Evolutionary conservation across 1,284 basidiomycete species (phyloP).

Genomic region (Erythrobasidium hasegawianum): DNA sequence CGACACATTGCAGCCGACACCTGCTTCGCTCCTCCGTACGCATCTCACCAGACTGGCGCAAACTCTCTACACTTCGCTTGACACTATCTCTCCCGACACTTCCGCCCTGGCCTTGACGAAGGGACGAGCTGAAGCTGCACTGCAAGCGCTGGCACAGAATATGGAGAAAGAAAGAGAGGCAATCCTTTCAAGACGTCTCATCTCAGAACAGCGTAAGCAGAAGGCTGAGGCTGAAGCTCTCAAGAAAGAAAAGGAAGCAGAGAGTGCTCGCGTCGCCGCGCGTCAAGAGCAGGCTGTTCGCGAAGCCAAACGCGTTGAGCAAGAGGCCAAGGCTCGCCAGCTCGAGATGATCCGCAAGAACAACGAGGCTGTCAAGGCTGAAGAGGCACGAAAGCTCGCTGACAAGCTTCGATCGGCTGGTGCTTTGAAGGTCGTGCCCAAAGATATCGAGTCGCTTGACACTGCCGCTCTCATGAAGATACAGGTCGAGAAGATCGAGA

Average conservation of each 20-base stretch:
- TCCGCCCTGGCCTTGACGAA: slow-evolving; percentile 49
- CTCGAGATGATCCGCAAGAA: slow-evolving; percentile 73
- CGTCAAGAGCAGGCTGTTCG: slow-evolving; percentile 69
- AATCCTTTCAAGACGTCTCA: slow-evolving; percentile 67
- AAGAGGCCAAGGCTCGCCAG: slow-evolving; percentile 69
- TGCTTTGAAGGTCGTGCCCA: slow-evolving; percentile 37
- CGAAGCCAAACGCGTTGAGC: slow-evolving; percentile 62
- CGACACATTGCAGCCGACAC: slow-evolving; percentile 61
- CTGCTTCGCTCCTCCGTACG: slow-evolving; percentile 66
- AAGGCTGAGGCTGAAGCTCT: slow-evolving; percentile 78
- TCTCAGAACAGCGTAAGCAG: slow-evolving; percentile 83
- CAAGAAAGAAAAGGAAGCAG: slow-evolving; percentile 87
- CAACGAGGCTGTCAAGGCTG: slow-evolving; percentile 73
- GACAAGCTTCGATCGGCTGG: slow-evolving; percentile 50
- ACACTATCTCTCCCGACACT: slow-evolving; percentile 48
- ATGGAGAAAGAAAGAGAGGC: slow-evolving; percentile 64
- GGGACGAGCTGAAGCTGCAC: slow-evolving; percentile 48
- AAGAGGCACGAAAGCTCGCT: slow-evolving; percentile 86
- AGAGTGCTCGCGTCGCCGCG: slow-evolving; percentile 70
- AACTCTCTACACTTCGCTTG: slow-evolving; percentile 67
- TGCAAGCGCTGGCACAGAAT: slow-evolving; percentile 49
- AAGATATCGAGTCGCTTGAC: slow-evolving; percentile 80
- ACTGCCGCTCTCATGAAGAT: slow-evolving; percentile 84
- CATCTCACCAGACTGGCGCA: slow-evolving; percentile 71
- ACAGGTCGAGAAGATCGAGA: slow-evolving; percentile 91